Base-by-base conservation (phyloP, 192 early-diverging fungal genomes). In the Umbelopsis vinacea region DNA sequence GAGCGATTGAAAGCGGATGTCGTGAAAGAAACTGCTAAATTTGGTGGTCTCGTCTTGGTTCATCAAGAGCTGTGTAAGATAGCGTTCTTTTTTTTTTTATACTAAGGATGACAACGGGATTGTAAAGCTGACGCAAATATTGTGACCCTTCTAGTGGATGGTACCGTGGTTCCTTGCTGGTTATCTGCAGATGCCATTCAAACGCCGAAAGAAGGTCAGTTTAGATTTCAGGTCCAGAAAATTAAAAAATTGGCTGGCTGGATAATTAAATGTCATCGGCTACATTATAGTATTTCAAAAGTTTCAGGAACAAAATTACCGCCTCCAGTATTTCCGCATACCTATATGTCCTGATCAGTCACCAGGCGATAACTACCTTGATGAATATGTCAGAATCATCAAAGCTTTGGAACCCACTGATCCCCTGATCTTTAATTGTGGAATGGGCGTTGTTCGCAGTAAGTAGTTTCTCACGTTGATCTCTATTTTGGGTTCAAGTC, bases 381-480 rank as follows among this genome's bases (percentile, higher is more conserved):
- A 90, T 77, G 88, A 87, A 67, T 90, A 87, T 68, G 79, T 90
- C 0, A 69, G 73, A 6, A 81, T 82, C 3, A 81, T 90, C 47
- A 81, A 83, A 40, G 45, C 60, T 5, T 48, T 70, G 6, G 66
- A 78, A 5, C 68, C 68, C 12, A 70, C 74, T 0, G 86, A 87
- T 70, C 77, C 85, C 10, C 71, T 89, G 6, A 79, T 90, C 11
- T 88, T 90, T 68, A 88, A 88, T 53, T 90, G 89, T 74, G 89
- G 89, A 8, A 87, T 88, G 84, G 89, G 89, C 11, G 84, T 80
- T 17, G 89, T 88, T 19, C 60, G 89, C 50, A 90, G 79, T 80
- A 76, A 76, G 71, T 74, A 3, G 22, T 52, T 1, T 21, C 43
- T 38, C 45, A 45, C 29, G 22, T 5, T 48, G 8, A 21, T 35